Base-by-base conservation (phyloP, 257 asterid species). In the Fraxinus americana region DNA sequence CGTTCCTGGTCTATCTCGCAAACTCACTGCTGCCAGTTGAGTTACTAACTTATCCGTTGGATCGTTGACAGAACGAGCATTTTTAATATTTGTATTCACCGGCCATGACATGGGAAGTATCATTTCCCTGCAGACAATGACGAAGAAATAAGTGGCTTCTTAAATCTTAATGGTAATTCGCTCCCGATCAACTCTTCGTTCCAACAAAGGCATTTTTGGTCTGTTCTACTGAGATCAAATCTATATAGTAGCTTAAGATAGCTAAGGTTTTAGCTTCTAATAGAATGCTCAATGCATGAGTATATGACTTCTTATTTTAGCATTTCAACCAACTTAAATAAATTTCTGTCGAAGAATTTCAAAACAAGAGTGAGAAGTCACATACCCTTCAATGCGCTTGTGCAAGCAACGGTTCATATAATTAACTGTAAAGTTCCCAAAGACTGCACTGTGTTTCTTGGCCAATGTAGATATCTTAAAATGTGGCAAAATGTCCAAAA, bases 401-500 rank as follows among this genome's bases (percentile, higher is more conserved):
- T 0, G 8, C 32, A 71, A 38, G 74, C 90, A 87, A 17, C 80
- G 83, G n/a, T 11, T 71, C 69, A 87, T 59, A 39, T 71, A 80
- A 67, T 81, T 75, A 67, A 76, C 12, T 0, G 87, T 80, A 83
- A 82, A 82, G 76, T 79, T 66, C 5, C 80, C 87, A 17, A 79
- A 66, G 32, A 59, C 27, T 19, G 12, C 19, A 3, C 79, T 77
- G n/a, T 78, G 74, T 63, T 68, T 68, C 71, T 70, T 41, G 7
- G 52, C 83, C 57, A 89, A 29, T 13, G 77, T 59, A 11, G 76
- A 78, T 19, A 88, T 75, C 82, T 88, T 71, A 0, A 80, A 71
- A 43, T 0, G 11, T 45, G 83, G 84, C 72, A 85, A 35, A 19
- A 92, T 70, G 75, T 85, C 91, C 88, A 85, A 86, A 21, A 92